Evolutionary conservation across 345 rosid genomes (phyloP).

Genomic region (Zanthoxylum bungeanum): DNA sequence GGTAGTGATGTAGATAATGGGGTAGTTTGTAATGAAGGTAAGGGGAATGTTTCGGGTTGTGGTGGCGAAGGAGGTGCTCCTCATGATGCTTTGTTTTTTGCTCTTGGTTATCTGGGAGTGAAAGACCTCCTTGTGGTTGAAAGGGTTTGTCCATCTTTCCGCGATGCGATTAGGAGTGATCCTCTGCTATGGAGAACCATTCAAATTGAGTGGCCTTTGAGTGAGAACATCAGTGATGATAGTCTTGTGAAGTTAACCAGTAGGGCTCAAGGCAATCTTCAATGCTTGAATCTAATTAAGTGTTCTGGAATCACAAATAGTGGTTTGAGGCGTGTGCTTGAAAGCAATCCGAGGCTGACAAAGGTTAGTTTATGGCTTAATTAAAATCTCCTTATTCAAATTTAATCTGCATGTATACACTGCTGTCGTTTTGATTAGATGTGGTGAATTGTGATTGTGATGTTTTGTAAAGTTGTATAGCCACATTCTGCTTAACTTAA

Average conservation of each 20-base stretch:
- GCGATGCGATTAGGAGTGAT: slow-evolving; percentile 46
- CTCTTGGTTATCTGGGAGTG: slow-evolving; percentile 60
- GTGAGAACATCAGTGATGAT: slow-evolving; percentile 81
- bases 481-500: neutral
- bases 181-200: slow-evolving; percentile 68
- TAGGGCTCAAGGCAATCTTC: slow-evolving; percentile 72
- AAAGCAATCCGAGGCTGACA: slow-evolving; percentile 51
- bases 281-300: slow-evolving; percentile 68
- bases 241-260: slow-evolving; percentile 55
- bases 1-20: slow-evolving; percentile 29
- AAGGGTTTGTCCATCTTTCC: slow-evolving; percentile 64
- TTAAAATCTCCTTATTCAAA: slow-evolving; percentile 5
- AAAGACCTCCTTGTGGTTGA: slow-evolving; percentile 72
- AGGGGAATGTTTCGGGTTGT: slow-evolving; percentile 21
- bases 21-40: slow-evolving; percentile 21
- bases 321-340: slow-evolving; percentile 54
- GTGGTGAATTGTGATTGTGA: neutral
- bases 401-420: no score
- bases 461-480: neutral
- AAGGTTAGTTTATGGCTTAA: slow-evolving; percentile 41
- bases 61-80: slow-evolving; percentile 37
- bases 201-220: slow-evolving; percentile 71
- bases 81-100: slow-evolving; percentile 57
- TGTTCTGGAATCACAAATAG: slow-evolving; percentile 70
- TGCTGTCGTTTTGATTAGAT: neutral